These are phyloP conservation scores for Boletus subparvulus DNA, from an alignment of 768 basidiomycete genomes.

Conservation along the genomic window DNA sequence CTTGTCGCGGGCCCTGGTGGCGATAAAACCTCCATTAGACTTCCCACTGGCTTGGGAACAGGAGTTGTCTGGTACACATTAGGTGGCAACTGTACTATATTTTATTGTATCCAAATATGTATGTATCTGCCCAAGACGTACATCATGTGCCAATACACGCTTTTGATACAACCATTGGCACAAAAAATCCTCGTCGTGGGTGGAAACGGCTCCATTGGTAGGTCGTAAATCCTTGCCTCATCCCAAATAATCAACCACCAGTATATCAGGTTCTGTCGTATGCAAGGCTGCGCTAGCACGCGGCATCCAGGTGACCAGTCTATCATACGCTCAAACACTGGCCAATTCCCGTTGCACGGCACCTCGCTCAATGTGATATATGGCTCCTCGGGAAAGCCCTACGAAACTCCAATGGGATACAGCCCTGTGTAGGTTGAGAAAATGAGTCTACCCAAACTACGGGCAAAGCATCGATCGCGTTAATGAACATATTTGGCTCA, in stretches of 20 bases:
- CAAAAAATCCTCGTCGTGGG: slow-evolving; percentile 88
- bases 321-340: slow-evolving; percentile 47
- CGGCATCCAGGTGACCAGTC: slow-evolving; percentile 82
- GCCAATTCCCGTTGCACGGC: neutral
- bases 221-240: slow-evolving; percentile 7
- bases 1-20: slow-evolving; percentile 40
- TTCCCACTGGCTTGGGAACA: slow-evolving; percentile 1
- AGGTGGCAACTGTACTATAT: neutral
- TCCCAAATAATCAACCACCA: slow-evolving; percentile 2
- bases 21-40: slow-evolving; percentile 26
- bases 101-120: neutral
- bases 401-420: slow-evolving; percentile 86
- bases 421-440: slow-evolving; percentile 72
- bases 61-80: neutral
- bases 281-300: slow-evolving; percentile 83
- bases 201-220: slow-evolving; percentile 98
- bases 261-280: slow-evolving; percentile 77
- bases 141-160: neutral
- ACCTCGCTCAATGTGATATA: neutral
- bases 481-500: too few relatives aligned
- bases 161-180: slow-evolving; percentile 29
- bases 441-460: too few relatives aligned
- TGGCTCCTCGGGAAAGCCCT: slow-evolving; percentile 87
- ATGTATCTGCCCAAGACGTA: neutral
- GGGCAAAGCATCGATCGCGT: too few relatives aligned